A percentile compares a stretch with the other conserved stretches of the same genome.
Evolutionary conservation across 2,329 filamentous ascomycete species (phyloP).

Genomic region (Stromatinia cepivora): DNA sequence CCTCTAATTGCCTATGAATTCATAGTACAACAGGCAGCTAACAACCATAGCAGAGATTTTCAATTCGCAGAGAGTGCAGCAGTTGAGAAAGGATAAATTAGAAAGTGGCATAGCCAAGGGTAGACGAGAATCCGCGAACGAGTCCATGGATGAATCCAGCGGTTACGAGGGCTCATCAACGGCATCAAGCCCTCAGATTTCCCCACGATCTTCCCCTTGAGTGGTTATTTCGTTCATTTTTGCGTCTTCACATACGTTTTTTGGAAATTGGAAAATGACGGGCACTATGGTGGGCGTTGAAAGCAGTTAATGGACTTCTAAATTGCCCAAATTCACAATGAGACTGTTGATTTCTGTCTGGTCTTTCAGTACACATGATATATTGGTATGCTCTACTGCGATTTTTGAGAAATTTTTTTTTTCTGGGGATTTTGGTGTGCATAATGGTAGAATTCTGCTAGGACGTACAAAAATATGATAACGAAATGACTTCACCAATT

Average conservation of each 20-base stretch:
- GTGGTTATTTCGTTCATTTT: not conserved
- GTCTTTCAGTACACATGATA: not conserved
- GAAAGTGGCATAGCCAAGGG: not conserved
- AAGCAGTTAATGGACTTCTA: not conserved
- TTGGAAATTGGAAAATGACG: not conserved
- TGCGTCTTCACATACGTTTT: not conserved
- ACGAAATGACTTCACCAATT: not conserved
- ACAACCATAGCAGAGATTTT: not conserved
- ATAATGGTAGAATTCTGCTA: not conserved
- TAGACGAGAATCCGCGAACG: not conserved
- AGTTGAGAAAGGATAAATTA: not conserved
- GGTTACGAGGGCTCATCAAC: constrained; percentile 4
- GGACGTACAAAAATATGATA: not conserved
- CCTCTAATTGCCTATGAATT: not conserved
- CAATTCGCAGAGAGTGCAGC: not conserved
- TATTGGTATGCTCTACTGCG: not conserved
- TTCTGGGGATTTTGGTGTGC: not conserved
- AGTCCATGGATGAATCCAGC: constrained; percentile 8
- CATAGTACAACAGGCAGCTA: not conserved
- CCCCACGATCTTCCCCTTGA: constrained; percentile 11
- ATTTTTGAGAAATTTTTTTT: not conserved
- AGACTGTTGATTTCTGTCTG: not conserved
- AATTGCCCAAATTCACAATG: not conserved
- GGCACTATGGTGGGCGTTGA: not conserved
- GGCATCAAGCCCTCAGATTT: not conserved